phyloP scores from a whole-genome alignment of 768 basidiomycete species.

The Suillus luteus region DNA sequence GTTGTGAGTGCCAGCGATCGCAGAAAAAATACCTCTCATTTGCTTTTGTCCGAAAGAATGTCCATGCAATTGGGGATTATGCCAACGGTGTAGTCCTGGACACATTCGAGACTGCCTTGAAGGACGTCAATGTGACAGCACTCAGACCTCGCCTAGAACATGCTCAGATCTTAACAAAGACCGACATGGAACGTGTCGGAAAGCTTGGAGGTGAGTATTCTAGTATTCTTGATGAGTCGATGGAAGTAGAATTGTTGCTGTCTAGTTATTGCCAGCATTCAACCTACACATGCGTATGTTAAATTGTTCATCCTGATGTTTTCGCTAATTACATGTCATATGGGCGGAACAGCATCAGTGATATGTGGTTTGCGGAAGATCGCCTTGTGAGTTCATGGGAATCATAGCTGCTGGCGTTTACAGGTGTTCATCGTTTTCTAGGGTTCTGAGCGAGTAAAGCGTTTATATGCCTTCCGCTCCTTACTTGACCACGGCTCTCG shows the following conservation, averaged over 20 bases:
- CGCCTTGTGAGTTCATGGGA: conserved; percentile 57
- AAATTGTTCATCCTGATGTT: neutral
- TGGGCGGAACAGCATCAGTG: conserved; percentile 55
- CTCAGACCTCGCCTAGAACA: conserved; percentile 85
- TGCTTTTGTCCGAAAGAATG: conserved; percentile 54
- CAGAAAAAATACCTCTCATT: neutral
- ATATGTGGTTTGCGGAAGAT: conserved; percentile 89
- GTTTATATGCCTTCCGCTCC: conserved; percentile 85
- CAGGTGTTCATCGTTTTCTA: conserved; percentile 23
- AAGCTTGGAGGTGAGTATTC: conserved; percentile 70
- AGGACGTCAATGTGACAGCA: conserved; percentile 60
- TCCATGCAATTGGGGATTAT: conserved; percentile 85
- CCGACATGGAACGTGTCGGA: conserved; percentile 76
- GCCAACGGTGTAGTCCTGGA: conserved; percentile 85
- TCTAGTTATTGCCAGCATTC: conserved; percentile 85
- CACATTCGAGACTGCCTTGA: conserved; percentile 72
- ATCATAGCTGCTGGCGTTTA: neutral
- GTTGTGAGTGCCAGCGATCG: conserved; percentile 55
- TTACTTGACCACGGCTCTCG: conserved; percentile 63
- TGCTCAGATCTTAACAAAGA: conserved; percentile 80
- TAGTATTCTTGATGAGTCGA: conserved; percentile 1
- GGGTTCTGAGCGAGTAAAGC: conserved; percentile 84
- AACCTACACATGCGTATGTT: conserved; percentile 85
- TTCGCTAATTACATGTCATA: conserved; percentile 3
- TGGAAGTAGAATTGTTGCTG: conserved; percentile 14